Evolutionary conservation across 345 rosid species (phyloP), one percentile per base, ranked within the genome.

Genomic region (Kernera saxatilis): DNA sequence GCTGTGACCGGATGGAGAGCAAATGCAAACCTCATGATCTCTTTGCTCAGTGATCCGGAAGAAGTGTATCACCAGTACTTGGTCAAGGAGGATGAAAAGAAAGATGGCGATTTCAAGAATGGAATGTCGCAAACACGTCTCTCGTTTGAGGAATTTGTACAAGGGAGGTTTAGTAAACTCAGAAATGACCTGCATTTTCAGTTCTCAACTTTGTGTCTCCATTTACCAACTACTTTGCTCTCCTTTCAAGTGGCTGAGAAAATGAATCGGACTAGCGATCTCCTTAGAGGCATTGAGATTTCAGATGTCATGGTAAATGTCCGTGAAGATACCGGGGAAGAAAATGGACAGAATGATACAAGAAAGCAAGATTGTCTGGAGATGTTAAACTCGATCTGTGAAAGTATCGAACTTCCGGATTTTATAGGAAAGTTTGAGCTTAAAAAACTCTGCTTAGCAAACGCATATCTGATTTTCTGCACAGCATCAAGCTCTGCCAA

Each of bases 401-500:
- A 4, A 33, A 39, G 73, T 51, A 15, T 68, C n/a, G 0, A 32
- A 0, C 74, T 74, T 60, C 64, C 69, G 0, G 73, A 60, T 74
- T 40, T 32, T 8, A 13, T 48, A 5, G 17, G 30, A 0, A 33
- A 52, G 45, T 7, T 18, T 17, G 50, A 0, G 0, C 54, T 74
- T 0, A 43, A 43, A 19, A 12, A 0, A 0, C 67, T 83, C n/a
- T 85, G 85, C 59, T 75, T 81, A 52, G 52, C 2, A 3, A 70
- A 75, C 0, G 82, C 86, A 1, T 55, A 33, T 55, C 50, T 85
- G 5, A 11, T 83, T 12, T 81, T 85, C 74, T 83, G 85, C 60
- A 81, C 86, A 6, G 75, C 80, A 32, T 81, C 89, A 17, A 59
- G 84, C 51, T 83, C 86, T 25, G 57, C 48, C 8, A 85, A 52